Conservation (phyloP, 345 rosid species). For the Eutrema yunnanense region DNA sequence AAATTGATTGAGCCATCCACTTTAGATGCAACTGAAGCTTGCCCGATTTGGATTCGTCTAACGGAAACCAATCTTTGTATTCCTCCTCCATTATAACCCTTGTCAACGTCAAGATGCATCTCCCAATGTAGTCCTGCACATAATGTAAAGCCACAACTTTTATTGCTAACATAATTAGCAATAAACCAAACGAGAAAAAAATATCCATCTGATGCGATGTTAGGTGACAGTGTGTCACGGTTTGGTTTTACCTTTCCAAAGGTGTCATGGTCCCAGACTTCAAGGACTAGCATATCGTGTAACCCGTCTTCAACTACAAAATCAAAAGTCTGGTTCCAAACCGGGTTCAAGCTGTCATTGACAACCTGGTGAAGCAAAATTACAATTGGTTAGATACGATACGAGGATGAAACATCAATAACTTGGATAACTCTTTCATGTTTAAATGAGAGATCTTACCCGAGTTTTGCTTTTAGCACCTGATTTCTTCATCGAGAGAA, state of each 20-base stretch:
- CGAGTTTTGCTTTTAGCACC: slow-evolving; percentile 72
- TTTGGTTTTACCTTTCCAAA: slow-evolving; percentile 80
- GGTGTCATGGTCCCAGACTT: slow-evolving; percentile 95
- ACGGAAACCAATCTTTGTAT: slow-evolving; percentile 51
- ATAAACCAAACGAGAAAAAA: not conserved
- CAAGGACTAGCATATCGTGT: slow-evolving; percentile 91
- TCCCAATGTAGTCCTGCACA: slow-evolving; percentile 85
- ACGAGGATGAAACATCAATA: not conserved
- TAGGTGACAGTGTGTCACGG: not conserved
- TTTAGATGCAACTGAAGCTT: slow-evolving; percentile 61
- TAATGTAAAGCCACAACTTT: not conserved
- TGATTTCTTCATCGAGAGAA: slow-evolving; percentile 84
- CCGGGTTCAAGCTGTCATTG: slow-evolving; percentile 83
- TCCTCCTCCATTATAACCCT: slow-evolving; percentile 88
- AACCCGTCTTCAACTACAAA: slow-evolving; percentile 96
- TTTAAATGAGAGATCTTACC: slow-evolving; percentile 37
- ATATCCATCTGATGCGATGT: not conserved
- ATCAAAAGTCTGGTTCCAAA: slow-evolving; percentile 98
- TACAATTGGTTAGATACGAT: not conserved
- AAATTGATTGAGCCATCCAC: slow-evolving; percentile 90
- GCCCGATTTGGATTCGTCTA: slow-evolving; percentile 75
- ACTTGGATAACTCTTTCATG: not conserved
- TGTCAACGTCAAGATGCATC: slow-evolving; percentile 93
- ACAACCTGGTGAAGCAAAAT: slow-evolving; percentile 57
- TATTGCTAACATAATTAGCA: not conserved